Evolutionary conservation across 495 filamentous ascomycete genomes (phyloP).

Genomic region (Daldinia bambusicola): DNA sequence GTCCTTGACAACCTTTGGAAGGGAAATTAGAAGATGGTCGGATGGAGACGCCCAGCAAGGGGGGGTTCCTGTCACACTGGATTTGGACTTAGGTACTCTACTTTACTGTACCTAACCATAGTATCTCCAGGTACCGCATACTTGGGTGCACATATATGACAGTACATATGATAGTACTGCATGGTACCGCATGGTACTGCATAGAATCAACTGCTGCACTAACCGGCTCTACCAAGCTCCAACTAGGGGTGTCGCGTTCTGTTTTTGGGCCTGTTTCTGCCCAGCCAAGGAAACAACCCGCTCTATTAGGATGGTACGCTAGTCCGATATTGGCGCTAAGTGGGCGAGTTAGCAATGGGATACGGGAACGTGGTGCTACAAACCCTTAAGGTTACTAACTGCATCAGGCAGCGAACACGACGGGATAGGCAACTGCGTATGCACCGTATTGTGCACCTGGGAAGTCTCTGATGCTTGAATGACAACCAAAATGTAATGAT

Average conservation of each 20-base stretch:
- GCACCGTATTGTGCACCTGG: not conserved
- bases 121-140: not conserved
- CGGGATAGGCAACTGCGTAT: slow-evolving; percentile 24
- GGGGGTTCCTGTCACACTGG: slow-evolving; percentile 27
- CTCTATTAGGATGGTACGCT: slow-evolving; percentile 20
- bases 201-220: not conserved
- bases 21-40: slow-evolving; percentile 46
- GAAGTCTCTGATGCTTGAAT: not conserved
- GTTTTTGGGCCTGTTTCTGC: slow-evolving; percentile 26
- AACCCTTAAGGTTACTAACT: slow-evolving; percentile 12
- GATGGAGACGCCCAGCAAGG: slow-evolving; percentile 42
- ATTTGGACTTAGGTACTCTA: too few relatives aligned
- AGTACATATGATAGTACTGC: too few relatives aligned
- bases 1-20: slow-evolving; percentile 37
- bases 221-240: not conserved
- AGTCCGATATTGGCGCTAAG: slow-evolving; percentile 3
- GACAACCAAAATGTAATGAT: slow-evolving; percentile 25
- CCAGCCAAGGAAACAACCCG: slow-evolving; percentile 17
- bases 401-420: slow-evolving; percentile 19
- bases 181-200: not conserved
- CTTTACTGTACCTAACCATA: slow-evolving; percentile 1
- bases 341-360: slow-evolving; percentile 12
- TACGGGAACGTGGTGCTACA: slow-evolving; percentile 15
- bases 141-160: too few relatives aligned
- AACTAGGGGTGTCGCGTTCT: slow-evolving; percentile 10